These are phyloP conservation scores for Suillus weaverae DNA, from an alignment of 768 basidiomycete species.

Conservation along the genomic window DNA sequence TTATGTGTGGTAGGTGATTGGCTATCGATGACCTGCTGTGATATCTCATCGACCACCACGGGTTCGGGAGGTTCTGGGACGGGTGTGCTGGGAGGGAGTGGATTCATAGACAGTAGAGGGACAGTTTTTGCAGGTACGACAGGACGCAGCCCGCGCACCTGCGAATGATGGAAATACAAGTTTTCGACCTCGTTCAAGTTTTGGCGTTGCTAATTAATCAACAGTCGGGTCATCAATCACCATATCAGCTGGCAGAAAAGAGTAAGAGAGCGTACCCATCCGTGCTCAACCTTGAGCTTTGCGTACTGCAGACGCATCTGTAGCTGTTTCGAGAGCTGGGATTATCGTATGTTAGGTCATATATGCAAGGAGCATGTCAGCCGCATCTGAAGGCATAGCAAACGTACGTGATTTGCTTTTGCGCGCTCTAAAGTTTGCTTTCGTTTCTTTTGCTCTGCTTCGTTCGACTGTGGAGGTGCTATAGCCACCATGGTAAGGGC, in stretches of 20 bases:
- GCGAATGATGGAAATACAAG: slow-evolving; percentile 75
- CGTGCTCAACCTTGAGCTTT: slow-evolving; percentile 75
- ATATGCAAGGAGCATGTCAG: slow-evolving; percentile 8
- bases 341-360: neutral
- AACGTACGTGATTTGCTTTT: slow-evolving; percentile 56
- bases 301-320: slow-evolving; percentile 78
- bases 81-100: neutral
- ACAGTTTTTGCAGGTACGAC: slow-evolving; percentile 17
- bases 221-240: neutral
- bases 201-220: slow-evolving; percentile 65
- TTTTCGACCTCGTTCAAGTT: slow-evolving; percentile 82
- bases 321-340: slow-evolving; percentile 67
- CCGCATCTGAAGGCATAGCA: slow-evolving; percentile 3
- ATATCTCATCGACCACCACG: slow-evolving; percentile 11
- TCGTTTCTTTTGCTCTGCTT: slow-evolving; percentile 39
- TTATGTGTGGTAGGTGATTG: slow-evolving; percentile 19
- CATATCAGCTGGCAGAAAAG: neutral
- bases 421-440: slow-evolving; percentile 55
- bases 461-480: slow-evolving; percentile 25
- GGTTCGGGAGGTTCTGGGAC: neutral
- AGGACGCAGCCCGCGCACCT: slow-evolving; percentile 38
- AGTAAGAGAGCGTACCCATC: slow-evolving; percentile 57
- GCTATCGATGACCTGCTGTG: slow-evolving; percentile 8
- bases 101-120: slow-evolving; percentile 11
- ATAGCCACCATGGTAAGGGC: slow-evolving; percentile 22